Base-by-base conservation (phyloP, 2,329 filamentous ascomycete genomes). In the Sarocladiaceae sp. region DNA sequence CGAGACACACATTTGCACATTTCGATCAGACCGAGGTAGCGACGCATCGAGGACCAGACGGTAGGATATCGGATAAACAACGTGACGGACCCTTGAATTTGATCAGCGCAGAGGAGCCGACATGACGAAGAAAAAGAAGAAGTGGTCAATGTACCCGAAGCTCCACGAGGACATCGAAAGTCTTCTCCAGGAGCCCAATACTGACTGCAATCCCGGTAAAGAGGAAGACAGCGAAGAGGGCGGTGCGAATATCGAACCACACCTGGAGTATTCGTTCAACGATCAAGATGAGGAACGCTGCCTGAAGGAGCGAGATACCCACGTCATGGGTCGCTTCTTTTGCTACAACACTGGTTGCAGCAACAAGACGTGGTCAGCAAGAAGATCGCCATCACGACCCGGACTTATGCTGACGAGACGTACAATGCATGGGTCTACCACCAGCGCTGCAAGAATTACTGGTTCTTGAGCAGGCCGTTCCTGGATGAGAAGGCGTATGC, bases 391-490 rank as follows among this genome's bases (percentile, higher is more conserved):
- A 64, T 70, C 13, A 58, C 56, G 0, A 72, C 73, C 17, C 61
- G 65, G 8, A 52, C 58, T 31, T 73, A 68, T 37, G 23, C 22
- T 0, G 42, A 35, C 0, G 44, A 59, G 4, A 54, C 57, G 3
- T 73, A 73, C 57, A 69, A 71, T 48, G 69, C 62, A 0, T 37
- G 60, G 2, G 65, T 73, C 0, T 73, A 66, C 53, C 60, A 67
- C 36, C 70, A 73, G 52, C 62, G 61, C 1, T 74, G 70, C 60
- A 57, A 50, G 6, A 2, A 5, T 2, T 73, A 65, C 57, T 56
- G 65, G 0, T 11, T 4, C 3, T 54, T 68, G 2, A 63, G 64
- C 13, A 46, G 28, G 6, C 60, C 68, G 1, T 42, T 2, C 2
- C 49, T 71, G 0, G 54, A 71, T 25, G 35, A 61, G 7, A 25